Evolutionary conservation across 2,329 filamentous ascomycete species (phyloP), one percentile per base, ranked within the genome.

Genomic region (Botrytis porri): DNA sequence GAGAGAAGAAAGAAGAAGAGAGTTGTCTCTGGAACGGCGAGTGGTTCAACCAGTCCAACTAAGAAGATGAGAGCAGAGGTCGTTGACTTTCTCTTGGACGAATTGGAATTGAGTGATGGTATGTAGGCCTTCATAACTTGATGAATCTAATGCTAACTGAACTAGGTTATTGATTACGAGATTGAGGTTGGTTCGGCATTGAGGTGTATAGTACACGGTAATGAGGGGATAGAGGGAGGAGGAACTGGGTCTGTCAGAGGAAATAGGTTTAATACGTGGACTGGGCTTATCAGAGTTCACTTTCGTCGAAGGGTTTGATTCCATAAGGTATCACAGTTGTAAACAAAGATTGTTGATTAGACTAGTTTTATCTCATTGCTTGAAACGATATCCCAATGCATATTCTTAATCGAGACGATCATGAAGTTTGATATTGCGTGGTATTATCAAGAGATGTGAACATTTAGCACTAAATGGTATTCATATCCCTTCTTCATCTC

Each of bases 1-100:
- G 51, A 43, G 37, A 69, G 20, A 32, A n/a, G 45, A 12, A 54
- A 39, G 12, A 54, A 39, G 12, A 72, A 72, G 61, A 72, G 70
- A 48, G 16, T 60, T 7, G 39, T 60, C 8, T 72, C 70, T 22
- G 39, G 8, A 29, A 29, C 61, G 41, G 70, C 70, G 6, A 39
- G 5, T 20, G 22, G 61, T 29, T 67, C 70, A 29, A 45, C 35
- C 16, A 72, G 70, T 60, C 70, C 70, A 9, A 48, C 22, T 4
- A 72, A 72, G 37, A 72, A 72, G 39, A 29, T 16, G 18, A 72
- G 37, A 37, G 2, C 48, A 18, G 39, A 22, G 20, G 10, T 63
- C 16, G 14, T 35, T 18, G 14, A n/a, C 16, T 35, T 6, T 25
- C 8, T 29, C 18, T 39, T 5, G 45, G 25, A 10, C 8, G 18